Percentiles rank a stretch among this genome's conserved stretches.
Evolutionary conservation across 768 basidiomycete species (phyloP).

Genomic region (Panus rudis): DNA sequence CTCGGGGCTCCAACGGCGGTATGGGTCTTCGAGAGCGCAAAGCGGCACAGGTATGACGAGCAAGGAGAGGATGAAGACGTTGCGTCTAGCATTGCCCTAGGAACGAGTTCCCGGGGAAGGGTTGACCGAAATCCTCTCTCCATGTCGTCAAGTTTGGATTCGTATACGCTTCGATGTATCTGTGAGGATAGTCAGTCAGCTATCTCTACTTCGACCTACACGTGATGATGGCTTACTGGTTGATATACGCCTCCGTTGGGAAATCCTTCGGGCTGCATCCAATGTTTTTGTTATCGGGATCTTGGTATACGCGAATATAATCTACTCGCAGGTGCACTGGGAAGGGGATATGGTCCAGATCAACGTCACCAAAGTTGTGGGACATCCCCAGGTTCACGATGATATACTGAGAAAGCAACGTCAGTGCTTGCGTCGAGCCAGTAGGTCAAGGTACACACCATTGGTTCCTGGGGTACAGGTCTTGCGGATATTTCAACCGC

Average conservation of each 20-base stretch:
- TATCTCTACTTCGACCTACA: neutral
- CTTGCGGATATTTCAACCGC: conserved; percentile 54
- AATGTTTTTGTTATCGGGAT: conserved; percentile 56
- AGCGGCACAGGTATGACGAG: no score
- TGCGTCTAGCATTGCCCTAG: conserved; percentile 60
- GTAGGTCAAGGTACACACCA: conserved; percentile 41
- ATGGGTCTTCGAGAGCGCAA: no score
- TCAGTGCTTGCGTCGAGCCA: no score
- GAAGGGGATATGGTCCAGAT: conserved; percentile 64
- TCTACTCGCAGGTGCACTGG: conserved; percentile 73
- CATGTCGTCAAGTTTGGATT: conserved; percentile 80
- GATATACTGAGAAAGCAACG: no score
- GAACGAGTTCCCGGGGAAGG: conserved; percentile 63
- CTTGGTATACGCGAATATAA: conserved; percentile 90
- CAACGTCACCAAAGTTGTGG: conserved; percentile 66
- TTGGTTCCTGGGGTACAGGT: conserved; percentile 76
- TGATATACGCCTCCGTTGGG: conserved; percentile 81
- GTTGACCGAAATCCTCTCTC: conserved; percentile 53
- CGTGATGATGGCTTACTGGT: conserved; percentile 36
- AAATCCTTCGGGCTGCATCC: conserved; percentile 78
- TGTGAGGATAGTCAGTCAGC: conserved; percentile 8
- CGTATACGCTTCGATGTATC: conserved; percentile 65
- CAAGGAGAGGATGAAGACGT: no score
- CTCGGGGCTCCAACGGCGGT: no score
- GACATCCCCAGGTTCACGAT: conserved; percentile 85